Evolutionary conservation across 192 early-diverging fungal genomes (phyloP), one percentile per base, ranked within the genome.

Genomic region (Spinellus fusiger): DNA sequence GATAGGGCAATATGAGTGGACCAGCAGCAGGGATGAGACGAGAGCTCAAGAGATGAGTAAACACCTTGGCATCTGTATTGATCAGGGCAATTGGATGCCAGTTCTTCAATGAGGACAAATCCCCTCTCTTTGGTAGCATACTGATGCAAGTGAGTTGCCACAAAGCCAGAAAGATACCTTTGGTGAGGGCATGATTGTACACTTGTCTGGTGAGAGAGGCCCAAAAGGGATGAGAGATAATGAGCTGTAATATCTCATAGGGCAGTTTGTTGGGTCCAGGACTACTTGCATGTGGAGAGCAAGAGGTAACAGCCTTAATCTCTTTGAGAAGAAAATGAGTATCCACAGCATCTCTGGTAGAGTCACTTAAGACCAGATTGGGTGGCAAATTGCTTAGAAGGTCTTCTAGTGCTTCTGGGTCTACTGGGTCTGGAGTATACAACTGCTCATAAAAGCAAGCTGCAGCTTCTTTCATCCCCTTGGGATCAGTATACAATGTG

Each of bases 101-200:
- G 28, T 56, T 76, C 0, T 52, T 47, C 22, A 69, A 49, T 12
- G 35, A n/a, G 0, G 40, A 23, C 9, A 60, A 22, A 22, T 69
- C 64, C 1, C 68, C 68, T 54, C 66, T 74, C 40, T 70, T 74
- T 37, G 27, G 50, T 9, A 70, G 51, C 12, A 67, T 33, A 25
- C 55, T 46, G 60, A 70, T 67, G 26, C 49, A 37, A 1, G 68
- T 70, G 3, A 16, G 3, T 2, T 28, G 23, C 62, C 53, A 64
- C 1, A n/a, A 34, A 1, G 54, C 6, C 18, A 54, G 62, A 18
- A 64, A 23, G 15, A n/a, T 28, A 18, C 28, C 62, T 25, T 23
- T 15, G n/a, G 13, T 28, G 3, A 49, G 27, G 4, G 50, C 53
- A 37, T 48, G 40, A 48, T 46, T 48, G 23, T 48, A 59, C 22